Percentiles rank a stretch among this genome's conserved stretches.
Evolutionary conservation across 371 early-diverging fungal species (phyloP).

Genomic region (Mucor racemosus): DNA sequence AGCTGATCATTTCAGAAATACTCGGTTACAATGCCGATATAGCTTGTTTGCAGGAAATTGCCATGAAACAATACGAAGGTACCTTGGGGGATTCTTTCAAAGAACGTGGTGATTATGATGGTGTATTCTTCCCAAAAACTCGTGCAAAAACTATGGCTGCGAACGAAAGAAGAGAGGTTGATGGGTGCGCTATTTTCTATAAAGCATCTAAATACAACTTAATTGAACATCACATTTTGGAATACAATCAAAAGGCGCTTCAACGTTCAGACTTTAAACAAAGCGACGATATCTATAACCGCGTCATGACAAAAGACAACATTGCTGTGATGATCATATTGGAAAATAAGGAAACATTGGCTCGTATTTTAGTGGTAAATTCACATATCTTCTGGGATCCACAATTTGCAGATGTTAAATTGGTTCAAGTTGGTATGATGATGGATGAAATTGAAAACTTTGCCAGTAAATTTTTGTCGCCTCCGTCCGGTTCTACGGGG

Average conservation of each 20-base stretch:
- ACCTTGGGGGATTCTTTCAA: conserved; percentile 76
- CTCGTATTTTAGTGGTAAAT: conserved; percentile 85
- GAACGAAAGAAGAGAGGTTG: conserved; percentile 84
- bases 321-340: conserved; percentile 90
- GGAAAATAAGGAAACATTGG: conserved; percentile 77
- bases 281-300: conserved; percentile 92
- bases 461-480: conserved; percentile 53
- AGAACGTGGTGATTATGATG: conserved; percentile 83
- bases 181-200: conserved; percentile 98
- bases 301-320: conserved; percentile 97
- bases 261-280: conserved; percentile 86
- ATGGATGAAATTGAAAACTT: conserved; percentile 83
- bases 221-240: conserved; percentile 81
- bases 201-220: conserved; percentile 79
- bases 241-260: conserved; percentile 92
- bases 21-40: conserved; percentile 93
- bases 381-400: conserved; percentile 96
- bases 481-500: conserved; percentile 24
- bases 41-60: conserved; percentile 96
- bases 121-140: conserved; percentile 94
- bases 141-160: conserved; percentile 92
- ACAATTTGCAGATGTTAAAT: conserved; percentile 93
- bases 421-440: conserved; percentile 95
- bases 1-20: conserved; percentile 89
- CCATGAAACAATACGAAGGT: conserved; percentile 82